Percentiles rank a stretch among this genome's conserved stretches.
phyloP scores from a whole-genome alignment of 495 filamentous ascomycete genomes.

The Annulohypoxylon maeteangense region DNA sequence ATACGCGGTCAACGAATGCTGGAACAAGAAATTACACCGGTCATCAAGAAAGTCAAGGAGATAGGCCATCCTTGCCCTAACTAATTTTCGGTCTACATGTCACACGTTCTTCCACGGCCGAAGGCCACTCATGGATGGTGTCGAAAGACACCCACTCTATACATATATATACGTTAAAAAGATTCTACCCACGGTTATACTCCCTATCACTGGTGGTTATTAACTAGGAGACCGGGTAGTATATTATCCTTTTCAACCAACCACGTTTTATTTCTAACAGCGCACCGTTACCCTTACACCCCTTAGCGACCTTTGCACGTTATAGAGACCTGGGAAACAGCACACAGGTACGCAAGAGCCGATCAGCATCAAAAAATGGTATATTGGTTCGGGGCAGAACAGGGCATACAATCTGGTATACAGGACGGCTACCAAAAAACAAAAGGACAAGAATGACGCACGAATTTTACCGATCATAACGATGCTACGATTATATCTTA shows the following conservation, averaged over 20 bases:
- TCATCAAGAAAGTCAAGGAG: conserved; percentile 47
- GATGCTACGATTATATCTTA: conserved; percentile 31
- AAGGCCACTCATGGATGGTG: conserved; percentile 25
- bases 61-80: conserved; percentile 40
- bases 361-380: conserved; percentile 19
- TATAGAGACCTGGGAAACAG: conserved; percentile 46
- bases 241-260: conserved; percentile 16
- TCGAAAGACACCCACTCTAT: conserved; percentile 19
- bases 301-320: conserved; percentile 22
- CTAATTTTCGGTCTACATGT: conserved; percentile 17
- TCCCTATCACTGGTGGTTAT: conserved; percentile 5
- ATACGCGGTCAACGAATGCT: conserved; percentile 58
- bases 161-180: conserved; percentile 43
- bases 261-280: conserved; percentile 35
- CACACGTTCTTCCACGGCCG: conserved; percentile 41
- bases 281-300: conserved; percentile 9
- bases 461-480: conserved; percentile 27
- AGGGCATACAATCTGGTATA: conserved; percentile 22
- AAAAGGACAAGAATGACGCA: conserved; percentile 31
- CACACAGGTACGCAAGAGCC: conserved; percentile 45
- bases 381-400: conserved; percentile 11
- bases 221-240: conserved; percentile 10
- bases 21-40: conserved; percentile 53
- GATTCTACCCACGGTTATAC: conserved; percentile 14
- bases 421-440: conserved; percentile 21